Evolutionary conservation across 129 eudicot species (phyloP).

Genomic region (Calendula officinalis): DNA sequence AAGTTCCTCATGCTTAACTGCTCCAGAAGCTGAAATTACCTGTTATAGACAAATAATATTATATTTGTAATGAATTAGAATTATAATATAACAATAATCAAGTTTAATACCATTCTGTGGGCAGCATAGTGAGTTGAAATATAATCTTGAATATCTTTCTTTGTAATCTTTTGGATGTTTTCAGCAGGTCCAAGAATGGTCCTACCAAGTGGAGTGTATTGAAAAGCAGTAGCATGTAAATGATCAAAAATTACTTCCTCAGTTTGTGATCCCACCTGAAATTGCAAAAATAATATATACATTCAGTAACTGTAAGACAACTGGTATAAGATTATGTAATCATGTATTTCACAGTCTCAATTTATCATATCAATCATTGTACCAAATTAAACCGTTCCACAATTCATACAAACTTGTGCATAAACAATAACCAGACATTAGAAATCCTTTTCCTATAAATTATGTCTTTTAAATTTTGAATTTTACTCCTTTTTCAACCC

Average conservation of each 20-base stretch:
- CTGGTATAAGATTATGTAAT: not conserved
- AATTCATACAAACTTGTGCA: no score
- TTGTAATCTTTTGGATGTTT: conserved; percentile 66
- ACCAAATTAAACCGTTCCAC: no score
- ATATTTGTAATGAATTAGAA: not conserved
- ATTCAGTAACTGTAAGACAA: conserved; percentile 7
- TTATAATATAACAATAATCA: not conserved
- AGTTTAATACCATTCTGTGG: conserved; percentile 76
- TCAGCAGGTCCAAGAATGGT: conserved; percentile 93
- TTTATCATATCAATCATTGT: no score
- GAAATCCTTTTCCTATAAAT: no score
- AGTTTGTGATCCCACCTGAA: conserved; percentile 70
- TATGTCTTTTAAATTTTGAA: no score
- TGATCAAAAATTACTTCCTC: conserved; percentile 95
- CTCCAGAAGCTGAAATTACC: conserved; percentile 93
- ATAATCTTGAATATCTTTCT: conserved; percentile 65
- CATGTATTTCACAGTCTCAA: no score
- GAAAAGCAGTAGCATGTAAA: conserved; percentile 97
- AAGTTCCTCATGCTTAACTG: conserved; percentile 91
- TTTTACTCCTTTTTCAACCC: no score
- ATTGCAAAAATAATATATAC: not conserved
- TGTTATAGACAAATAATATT: conserved; percentile 17
- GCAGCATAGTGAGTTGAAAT: conserved; percentile 91
- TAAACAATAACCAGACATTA: no score
- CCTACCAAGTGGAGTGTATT: conserved; percentile 88